phyloP scores from a whole-genome alignment of 108 stramenopile genomes.

The Schizochytrium sp. region DNA sequence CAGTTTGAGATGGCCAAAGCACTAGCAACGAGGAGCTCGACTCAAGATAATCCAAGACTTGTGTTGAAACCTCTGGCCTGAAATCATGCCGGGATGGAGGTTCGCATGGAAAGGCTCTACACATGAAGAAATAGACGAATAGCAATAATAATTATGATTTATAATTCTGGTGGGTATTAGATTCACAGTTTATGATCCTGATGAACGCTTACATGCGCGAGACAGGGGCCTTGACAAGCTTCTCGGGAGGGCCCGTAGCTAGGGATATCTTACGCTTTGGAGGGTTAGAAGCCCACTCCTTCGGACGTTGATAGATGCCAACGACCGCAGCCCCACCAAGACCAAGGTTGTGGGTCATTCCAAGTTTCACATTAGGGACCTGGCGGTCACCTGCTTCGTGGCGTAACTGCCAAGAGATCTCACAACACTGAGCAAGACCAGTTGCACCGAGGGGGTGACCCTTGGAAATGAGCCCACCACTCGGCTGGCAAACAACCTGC shows the following conservation, averaged over 20 bases:
- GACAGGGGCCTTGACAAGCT: not conserved
- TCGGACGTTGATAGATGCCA: constrained; percentile 21
- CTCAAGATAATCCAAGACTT: too few relatives aligned
- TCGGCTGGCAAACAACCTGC: constrained; percentile 47
- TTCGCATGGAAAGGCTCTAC: too few relatives aligned
- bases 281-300: not conserved
- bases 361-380: constrained; percentile 27
- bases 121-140: too few relatives aligned
- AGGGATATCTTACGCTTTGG: constrained; percentile 45
- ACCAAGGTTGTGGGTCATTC: constrained; percentile 43
- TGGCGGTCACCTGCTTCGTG: constrained; percentile 19
- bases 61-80: too few relatives aligned
- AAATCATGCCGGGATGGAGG: too few relatives aligned
- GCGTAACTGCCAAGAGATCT: constrained; percentile 53
- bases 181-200: too few relatives aligned
- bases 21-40: too few relatives aligned
- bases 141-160: too few relatives aligned
- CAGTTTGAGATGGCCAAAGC: too few relatives aligned
- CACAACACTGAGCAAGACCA: constrained; percentile 40
- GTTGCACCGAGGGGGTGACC: constrained; percentile 59
- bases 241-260: constrained; percentile 7
- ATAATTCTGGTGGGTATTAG: too few relatives aligned
- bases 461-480: constrained; percentile 41
- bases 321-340: constrained; percentile 56
- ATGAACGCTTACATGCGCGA: too few relatives aligned